Evolutionary conservation across 176 grass and related monocot species (phyloP).

Genomic region (Cymbopogon citratus): DNA sequence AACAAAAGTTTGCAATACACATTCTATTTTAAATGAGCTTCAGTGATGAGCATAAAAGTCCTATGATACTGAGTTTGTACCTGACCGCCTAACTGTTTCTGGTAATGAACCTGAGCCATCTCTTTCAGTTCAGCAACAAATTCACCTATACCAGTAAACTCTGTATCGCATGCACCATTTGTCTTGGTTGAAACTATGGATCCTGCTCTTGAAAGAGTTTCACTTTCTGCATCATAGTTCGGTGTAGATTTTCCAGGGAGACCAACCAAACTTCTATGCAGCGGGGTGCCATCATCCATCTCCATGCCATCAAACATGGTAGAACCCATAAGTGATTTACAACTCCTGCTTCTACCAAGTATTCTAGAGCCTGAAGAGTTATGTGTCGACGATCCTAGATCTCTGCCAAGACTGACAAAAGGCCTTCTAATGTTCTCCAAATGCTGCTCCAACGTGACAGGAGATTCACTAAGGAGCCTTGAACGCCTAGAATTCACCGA

Average conservation of each 20-base stretch:
- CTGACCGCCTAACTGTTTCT: conserved; percentile 50
- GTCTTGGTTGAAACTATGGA: conserved; percentile 50
- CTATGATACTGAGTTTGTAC: conserved; percentile 18
- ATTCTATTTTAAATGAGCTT: background rate
- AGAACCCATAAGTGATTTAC: conserved; percentile 55
- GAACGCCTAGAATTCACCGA: conserved; percentile 41
- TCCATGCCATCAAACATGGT: conserved; percentile 49
- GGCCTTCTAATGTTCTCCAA: conserved; percentile 86
- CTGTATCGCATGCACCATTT: conserved; percentile 42
- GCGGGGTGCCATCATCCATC: conserved; percentile 58
- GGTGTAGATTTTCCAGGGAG: conserved; percentile 49
- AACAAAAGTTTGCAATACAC: background rate
- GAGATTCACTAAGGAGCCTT: conserved; percentile 34
- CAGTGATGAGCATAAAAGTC: background rate
- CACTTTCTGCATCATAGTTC: conserved; percentile 50
- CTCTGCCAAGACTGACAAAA: conserved; percentile 38
- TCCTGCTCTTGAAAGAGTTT: conserved; percentile 55
- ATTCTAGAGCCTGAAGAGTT: conserved; percentile 40
- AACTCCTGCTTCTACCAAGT: conserved; percentile 88
- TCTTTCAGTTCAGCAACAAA: conserved; percentile 89
- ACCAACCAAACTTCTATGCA: conserved; percentile 58
- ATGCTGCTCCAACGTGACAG: conserved; percentile 85
- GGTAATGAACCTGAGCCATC: conserved; percentile 78
- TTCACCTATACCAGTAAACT: conserved; percentile 66
- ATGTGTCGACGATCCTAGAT: conserved; percentile 36